Evolutionary conservation across 148 eudicot genomes (phyloP).

Genomic region (Vaccinium myrtillus): DNA sequence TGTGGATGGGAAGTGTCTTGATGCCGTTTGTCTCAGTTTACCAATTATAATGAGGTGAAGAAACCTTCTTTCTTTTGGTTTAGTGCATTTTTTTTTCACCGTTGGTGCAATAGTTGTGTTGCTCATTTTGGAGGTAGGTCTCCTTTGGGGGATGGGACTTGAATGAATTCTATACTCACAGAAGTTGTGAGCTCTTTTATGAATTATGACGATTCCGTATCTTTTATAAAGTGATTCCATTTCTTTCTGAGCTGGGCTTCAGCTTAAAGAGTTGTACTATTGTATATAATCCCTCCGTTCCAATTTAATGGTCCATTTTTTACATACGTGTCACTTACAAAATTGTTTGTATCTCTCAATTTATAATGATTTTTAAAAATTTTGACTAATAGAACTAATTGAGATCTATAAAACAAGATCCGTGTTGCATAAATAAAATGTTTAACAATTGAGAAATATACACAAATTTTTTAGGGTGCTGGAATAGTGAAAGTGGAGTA

Average conservation of each 20-base stretch:
- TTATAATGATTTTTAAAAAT: no score
- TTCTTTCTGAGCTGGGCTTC: not conserved
- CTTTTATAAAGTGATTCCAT: no score
- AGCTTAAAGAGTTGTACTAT: not conserved
- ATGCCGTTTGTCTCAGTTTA: slow-evolving; percentile 82
- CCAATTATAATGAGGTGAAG: slow-evolving; percentile 30
- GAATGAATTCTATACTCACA: not conserved
- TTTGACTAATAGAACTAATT: no score
- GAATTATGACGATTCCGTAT: no score
- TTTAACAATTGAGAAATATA: no score
- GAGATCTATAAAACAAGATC: no score
- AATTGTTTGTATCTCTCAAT: no score
- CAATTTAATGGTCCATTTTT: no score
- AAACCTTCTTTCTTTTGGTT: not conserved
- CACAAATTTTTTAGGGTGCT: no score
- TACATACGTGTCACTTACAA: no score
- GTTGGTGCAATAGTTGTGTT: not conserved
- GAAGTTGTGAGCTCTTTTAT: not conserved
- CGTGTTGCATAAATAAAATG: no score
- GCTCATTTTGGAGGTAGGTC: slow-evolving; percentile 4
- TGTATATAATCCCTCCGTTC: not conserved
- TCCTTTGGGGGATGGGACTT: not conserved
- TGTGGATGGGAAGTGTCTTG: slow-evolving; percentile 91
- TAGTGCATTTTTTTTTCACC: not conserved
- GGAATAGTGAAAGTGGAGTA: no score